These are phyloP conservation scores for Pulveroboletus ravenelii DNA, from an alignment of 768 basidiomycete genomes.

Conservation along the genomic window DNA sequence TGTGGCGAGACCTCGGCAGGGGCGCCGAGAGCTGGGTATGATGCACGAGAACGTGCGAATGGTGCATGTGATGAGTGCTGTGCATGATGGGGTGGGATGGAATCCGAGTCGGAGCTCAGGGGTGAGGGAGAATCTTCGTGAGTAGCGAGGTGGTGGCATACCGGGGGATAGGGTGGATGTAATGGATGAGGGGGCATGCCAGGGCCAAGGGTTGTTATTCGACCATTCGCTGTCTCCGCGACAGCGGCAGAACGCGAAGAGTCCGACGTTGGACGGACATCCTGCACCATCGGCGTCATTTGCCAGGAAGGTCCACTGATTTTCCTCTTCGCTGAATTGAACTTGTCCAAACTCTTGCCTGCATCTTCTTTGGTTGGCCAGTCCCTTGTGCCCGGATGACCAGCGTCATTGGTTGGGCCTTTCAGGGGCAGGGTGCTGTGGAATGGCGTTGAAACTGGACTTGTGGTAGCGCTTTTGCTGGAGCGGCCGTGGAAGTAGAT, in stretches of 20 bases:
- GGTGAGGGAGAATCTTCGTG: conserved; percentile 68
- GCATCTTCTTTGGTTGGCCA: conserved; percentile 27
- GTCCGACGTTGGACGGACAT: conserved; percentile 22
- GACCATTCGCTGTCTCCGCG: conserved; percentile 15
- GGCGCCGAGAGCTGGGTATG: conserved; percentile 15
- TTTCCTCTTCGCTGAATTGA: conserved; percentile 37
- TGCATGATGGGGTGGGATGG: conserved; percentile 30
- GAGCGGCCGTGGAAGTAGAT: conserved; percentile 35
- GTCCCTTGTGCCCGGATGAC: conserved; percentile 40
- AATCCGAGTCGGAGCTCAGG: conserved; percentile 62
- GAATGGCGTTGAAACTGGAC: conserved; percentile 49
- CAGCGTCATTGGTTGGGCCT: conserved; percentile 32
- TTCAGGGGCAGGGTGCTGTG: conserved; percentile 23
- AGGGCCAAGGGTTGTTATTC: conserved; percentile 18
- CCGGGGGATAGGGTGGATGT: conserved; percentile 32
- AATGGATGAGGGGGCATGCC: conserved; percentile 37
- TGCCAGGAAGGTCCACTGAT: conserved; percentile 56
- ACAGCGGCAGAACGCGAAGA: conserved; percentile 14
- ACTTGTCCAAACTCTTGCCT: conserved; percentile 22
- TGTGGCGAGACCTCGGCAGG: conserved; percentile 31
- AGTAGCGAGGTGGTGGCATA: conserved; percentile 31
- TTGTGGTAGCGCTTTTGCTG: conserved; percentile 66
- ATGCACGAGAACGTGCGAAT: conserved; percentile 25
- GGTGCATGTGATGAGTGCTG: conserved; percentile 28
- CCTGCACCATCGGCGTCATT: conserved; percentile 40